Evolutionary conservation across 805 yeast species (phyloP).

Genomic region (Vanderwaltozyma polyspora): DNA sequence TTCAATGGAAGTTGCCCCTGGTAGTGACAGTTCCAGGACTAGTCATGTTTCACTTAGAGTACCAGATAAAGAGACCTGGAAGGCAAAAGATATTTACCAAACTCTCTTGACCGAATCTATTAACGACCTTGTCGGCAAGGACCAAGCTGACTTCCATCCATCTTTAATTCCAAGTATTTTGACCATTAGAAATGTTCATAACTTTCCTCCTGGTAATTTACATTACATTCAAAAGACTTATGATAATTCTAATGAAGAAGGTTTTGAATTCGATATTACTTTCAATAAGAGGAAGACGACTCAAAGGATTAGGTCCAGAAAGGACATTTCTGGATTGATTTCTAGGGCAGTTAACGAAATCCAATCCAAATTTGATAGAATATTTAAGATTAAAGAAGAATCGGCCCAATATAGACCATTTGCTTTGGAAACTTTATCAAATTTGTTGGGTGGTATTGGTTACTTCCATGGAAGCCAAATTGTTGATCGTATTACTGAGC

Average conservation of each 20-base stretch:
- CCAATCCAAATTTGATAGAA: constrained; percentile 34
- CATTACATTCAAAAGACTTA: constrained; percentile 72
- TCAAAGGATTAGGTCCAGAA: constrained; percentile 27
- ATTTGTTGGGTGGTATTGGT: constrained; percentile 81
- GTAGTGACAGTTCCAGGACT: constrained; percentile 45
- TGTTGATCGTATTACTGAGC: constrained; percentile 60
- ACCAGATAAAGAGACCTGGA: constrained; percentile 68
- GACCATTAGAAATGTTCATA: constrained; percentile 45
- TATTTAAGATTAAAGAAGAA: constrained; percentile 35
- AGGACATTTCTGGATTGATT: constrained; percentile 16
- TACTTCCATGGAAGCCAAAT: constrained; percentile 75
- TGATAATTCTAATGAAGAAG: constrained; percentile 36
- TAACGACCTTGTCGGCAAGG: constrained; percentile 27
- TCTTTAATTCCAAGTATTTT: constrained; percentile 34
- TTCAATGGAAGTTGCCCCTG: constrained; percentile 23
- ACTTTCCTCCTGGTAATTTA: constrained; percentile 55
- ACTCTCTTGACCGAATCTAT: constrained; percentile 62
- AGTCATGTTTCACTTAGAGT: constrained; percentile 60
- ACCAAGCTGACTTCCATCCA: constrained; percentile 14
- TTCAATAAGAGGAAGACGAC: constrained; percentile 39
- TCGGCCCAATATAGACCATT: constrained; percentile 37
- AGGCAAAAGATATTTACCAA: constrained; percentile 62
- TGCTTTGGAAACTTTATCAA: constrained; percentile 71
- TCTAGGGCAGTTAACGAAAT: constrained; percentile 22
- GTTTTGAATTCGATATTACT: constrained; percentile 60